These are phyloP conservation scores for Ophiostoma sp. DNA, from an alignment of 2,329 filamentous ascomycete genomes.

Conservation along the genomic window DNA sequence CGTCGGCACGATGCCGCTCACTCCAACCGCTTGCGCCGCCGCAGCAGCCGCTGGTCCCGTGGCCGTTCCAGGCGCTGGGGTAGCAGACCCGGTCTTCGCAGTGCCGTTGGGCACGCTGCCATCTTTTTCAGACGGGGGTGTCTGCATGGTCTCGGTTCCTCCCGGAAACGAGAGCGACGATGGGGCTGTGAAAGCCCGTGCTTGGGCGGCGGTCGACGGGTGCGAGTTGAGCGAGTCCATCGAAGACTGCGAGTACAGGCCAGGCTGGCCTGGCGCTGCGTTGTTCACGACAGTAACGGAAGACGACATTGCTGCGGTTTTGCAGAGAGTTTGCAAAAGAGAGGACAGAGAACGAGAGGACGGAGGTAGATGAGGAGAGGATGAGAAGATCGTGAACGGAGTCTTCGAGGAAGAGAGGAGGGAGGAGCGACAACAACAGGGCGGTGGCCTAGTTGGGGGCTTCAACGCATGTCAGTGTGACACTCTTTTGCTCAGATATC, in stretches of 20 bases:
- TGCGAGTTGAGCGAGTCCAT: conserved; percentile 95
- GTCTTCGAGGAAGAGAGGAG: conserved; percentile 8
- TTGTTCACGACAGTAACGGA: conserved; percentile 27
- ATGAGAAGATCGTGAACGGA: background rate
- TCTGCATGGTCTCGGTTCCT: conserved; percentile 31
- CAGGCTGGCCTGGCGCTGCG: conserved; percentile 26
- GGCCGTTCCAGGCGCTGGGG: conserved; percentile 29
- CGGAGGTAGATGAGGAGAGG: background rate
- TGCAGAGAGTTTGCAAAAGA: background rate
- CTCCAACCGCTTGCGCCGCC: conserved; percentile 77
- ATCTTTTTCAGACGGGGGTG: conserved; percentile 31
- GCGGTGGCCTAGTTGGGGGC: conserved; percentile 26
- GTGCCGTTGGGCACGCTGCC: conserved; percentile 29
- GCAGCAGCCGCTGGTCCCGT: conserved; percentile 59
- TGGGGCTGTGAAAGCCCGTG: conserved; percentile 91
- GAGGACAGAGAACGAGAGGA: background rate
- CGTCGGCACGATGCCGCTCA: conserved; percentile 88
- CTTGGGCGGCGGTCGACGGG: conserved; percentile 86
- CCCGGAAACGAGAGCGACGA: conserved; percentile 91
- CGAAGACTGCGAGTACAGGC: conserved; percentile 31
- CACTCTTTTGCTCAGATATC: conserved; percentile 27
- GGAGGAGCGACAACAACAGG: conserved; percentile 23
- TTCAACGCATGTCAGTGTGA: conserved; percentile 30
- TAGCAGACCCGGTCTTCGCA: conserved; percentile 26
- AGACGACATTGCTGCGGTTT: conserved; percentile 27